Percentiles rank a stretch among this genome's conserved stretches.
These are phyloP conservation scores for Camellia lanceoleosa DNA, from an alignment of 148 eudicot genomes.

Conservation along the genomic window DNA sequence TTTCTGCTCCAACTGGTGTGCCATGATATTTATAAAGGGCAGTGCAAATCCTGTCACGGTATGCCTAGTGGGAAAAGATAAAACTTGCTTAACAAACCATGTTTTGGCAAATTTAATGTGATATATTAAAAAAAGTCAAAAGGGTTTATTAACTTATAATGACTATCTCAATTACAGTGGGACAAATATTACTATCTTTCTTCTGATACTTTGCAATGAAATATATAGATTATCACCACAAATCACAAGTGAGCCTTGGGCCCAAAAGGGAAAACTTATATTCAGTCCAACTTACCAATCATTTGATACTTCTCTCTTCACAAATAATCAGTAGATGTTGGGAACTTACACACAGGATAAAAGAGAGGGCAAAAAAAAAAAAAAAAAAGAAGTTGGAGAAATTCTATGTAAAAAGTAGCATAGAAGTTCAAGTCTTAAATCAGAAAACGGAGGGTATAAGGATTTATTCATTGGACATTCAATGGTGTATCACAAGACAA, in stretches of 20 bases:
- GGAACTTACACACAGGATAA: too few relatives aligned
- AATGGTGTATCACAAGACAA: background rate
- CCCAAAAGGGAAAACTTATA: background rate
- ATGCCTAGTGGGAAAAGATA: slow-evolving; percentile 39
- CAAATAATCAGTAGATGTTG: too few relatives aligned
- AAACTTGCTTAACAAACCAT: background rate
- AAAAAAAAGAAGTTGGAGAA: too few relatives aligned
- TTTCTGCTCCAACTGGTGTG: slow-evolving; percentile 47
- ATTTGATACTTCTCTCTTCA: too few relatives aligned
- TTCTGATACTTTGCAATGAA: background rate
- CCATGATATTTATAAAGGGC: slow-evolving; percentile 70
- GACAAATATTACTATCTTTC: background rate
- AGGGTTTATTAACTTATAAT: background rate
- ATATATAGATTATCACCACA: background rate
- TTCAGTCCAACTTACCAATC: too few relatives aligned
- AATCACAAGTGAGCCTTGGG: background rate
- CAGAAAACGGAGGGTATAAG: too few relatives aligned
- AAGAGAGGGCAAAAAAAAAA: too few relatives aligned
- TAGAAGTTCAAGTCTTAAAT: too few relatives aligned
- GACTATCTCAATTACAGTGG: background rate
- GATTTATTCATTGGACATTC: too few relatives aligned
- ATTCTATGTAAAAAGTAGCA: too few relatives aligned
- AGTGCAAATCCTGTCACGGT: slow-evolving; percentile 58
- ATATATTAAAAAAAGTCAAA: background rate
- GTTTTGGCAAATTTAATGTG: slow-evolving; percentile 1